These are phyloP conservation scores for Arabidopsis suecica DNA, from an alignment of 345 rosid species.

Conservation along the genomic window DNA sequence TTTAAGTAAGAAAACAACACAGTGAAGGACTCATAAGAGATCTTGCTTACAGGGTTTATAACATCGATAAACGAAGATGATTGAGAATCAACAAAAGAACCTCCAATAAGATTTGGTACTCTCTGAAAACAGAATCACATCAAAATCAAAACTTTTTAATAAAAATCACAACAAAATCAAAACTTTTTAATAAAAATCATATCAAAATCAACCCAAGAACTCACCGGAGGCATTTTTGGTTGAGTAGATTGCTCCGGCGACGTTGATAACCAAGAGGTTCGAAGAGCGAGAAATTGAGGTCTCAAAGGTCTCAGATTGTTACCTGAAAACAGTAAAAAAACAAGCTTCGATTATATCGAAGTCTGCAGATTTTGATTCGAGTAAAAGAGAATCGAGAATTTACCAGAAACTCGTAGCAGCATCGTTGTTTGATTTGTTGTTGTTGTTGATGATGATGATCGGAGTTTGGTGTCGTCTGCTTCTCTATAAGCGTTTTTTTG, in stretches of 20 bases:
- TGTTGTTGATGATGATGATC: neutral
- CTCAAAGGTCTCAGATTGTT: constrained; percentile 57
- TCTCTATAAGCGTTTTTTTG: neutral
- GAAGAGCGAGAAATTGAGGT: constrained; percentile 51
- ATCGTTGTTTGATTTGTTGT: neutral
- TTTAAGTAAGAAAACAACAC: constrained; percentile 1
- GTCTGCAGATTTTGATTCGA: neutral
- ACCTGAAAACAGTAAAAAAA: constrained; percentile 48
- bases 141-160: neutral
- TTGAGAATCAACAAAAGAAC: constrained; percentile 72
- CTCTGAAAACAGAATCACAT: constrained; percentile 50
- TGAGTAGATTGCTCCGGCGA: constrained; percentile 58
- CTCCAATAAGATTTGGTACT: constrained; percentile 92
- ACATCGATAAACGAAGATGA: constrained; percentile 73
- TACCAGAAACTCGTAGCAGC: constrained; percentile 39
- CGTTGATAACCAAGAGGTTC: constrained; percentile 56
- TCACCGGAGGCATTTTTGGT: constrained; percentile 58
- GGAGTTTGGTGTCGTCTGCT: constrained; percentile 1
- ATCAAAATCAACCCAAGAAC: neutral
- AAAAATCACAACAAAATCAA: neutral
- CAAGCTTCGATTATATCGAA: constrained; percentile 31
- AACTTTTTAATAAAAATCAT: neutral
- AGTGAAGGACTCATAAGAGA: neutral
- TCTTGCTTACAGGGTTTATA: constrained; percentile 72
- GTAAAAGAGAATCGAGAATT: neutral